Conservation (phyloP, 345 rosid species). For the Rhizophora mangle region DNA sequence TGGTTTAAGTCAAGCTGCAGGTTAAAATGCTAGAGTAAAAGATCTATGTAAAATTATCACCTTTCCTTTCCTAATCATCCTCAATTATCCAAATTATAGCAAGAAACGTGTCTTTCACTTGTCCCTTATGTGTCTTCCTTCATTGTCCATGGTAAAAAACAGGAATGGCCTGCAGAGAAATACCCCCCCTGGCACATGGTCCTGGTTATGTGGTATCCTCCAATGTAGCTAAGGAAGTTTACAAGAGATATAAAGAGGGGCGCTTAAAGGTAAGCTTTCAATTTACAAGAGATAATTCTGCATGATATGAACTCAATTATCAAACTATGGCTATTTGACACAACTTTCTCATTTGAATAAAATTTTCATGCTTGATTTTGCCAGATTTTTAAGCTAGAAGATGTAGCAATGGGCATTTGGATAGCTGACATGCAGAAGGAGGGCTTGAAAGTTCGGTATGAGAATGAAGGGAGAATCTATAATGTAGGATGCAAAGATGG, state of each 20-base stretch:
- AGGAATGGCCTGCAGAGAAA: constrained; percentile 82
- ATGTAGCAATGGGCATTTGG: constrained; percentile 99
- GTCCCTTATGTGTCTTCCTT: neutral
- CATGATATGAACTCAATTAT: neutral
- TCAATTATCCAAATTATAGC: neutral
- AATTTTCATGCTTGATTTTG: neutral
- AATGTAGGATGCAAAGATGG: constrained; percentile 86
- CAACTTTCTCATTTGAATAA: neutral
- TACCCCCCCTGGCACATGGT: constrained; percentile 96
- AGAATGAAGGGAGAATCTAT: constrained; percentile 59
- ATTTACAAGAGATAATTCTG: neutral
- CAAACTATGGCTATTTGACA: neutral
- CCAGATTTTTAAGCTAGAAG: constrained; percentile 99
- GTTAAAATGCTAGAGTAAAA: neutral
- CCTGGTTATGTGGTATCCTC: constrained; percentile 85
- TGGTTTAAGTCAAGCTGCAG: neutral
- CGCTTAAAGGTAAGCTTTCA: constrained; percentile 52
- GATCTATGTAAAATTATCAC: neutral
- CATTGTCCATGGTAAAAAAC: constrained; percentile 10
- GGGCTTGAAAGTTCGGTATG: constrained; percentile 57
- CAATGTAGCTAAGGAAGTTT: constrained; percentile 72
- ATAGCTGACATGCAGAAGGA: constrained; percentile 59
- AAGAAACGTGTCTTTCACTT: neutral
- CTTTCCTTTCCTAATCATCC: neutral
- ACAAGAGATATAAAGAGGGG: constrained; percentile 50